A percentile compares a stretch with the other conserved stretches of the same genome.
Conservation (phyloP, 139 green algal species). For the Mychonastes homosphaera region DNA sequence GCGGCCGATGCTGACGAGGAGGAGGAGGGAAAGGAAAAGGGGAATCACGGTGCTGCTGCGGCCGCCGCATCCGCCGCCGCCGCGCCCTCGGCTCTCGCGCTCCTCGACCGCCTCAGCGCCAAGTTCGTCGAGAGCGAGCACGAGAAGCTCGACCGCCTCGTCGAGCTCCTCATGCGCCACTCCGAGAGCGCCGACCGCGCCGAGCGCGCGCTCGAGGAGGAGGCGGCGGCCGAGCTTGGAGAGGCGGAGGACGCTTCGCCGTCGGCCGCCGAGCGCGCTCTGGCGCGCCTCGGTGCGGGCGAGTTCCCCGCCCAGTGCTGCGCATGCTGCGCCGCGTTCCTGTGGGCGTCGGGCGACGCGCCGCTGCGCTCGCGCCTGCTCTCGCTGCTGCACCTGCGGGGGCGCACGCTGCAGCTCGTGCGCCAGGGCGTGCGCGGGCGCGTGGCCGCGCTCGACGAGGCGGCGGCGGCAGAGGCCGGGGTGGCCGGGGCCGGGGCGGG, state of each 20-base stretch:
- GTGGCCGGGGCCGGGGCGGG: neutral
- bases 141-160: slow-evolving; percentile 91
- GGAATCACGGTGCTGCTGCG: no score
- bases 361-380: slow-evolving; percentile 60
- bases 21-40: no score
- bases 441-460: neutral
- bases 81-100: no score
- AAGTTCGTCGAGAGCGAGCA: slow-evolving; percentile 98
- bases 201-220: no score
- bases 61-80: no score
- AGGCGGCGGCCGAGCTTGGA: no score
- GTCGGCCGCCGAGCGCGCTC: no score
- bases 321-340: slow-evolving; percentile 38
- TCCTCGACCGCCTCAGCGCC: slow-evolving; percentile 63
- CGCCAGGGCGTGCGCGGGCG: slow-evolving; percentile 6
- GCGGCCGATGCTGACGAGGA: no score
- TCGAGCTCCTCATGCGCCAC: slow-evolving; percentile 89
- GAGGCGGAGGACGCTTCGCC: no score
- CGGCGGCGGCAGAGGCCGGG: neutral
- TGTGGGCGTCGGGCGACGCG: slow-evolving; percentile 60
- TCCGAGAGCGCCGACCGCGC: no score
- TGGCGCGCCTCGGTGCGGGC: slow-evolving; percentile 56
- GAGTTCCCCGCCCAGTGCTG: slow-evolving; percentile 73
- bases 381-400: slow-evolving; percentile 62
- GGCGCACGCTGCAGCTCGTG: slow-evolving; percentile 46